Evolutionary conservation across 352 stramenopile genomes (phyloP), one percentile per base, ranked within the genome.

Genomic region (Aphanomyces astaci): DNA sequence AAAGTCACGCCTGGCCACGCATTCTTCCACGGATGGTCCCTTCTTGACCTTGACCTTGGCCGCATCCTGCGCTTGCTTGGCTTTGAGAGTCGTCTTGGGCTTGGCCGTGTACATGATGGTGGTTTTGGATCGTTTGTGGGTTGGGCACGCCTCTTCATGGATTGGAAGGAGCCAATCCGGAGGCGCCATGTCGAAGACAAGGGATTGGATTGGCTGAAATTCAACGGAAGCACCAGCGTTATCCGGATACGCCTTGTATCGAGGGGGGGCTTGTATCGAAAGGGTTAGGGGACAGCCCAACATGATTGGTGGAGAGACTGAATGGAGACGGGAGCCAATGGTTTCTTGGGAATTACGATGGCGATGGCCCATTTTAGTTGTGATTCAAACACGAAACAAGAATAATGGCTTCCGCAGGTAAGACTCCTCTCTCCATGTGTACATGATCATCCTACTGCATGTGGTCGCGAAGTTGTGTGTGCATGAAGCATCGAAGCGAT

Each of bases 1-100:
- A 67, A 98, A 98, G 80, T 98, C 96, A 40, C 87, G 76, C 71
- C 88, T 91, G 33, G 72, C 74, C 13, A 84, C 80, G 60, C 79
- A 92, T 74, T 92, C 84, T 67, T 90, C 81, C 54, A 89, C 78
- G 0, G 79, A 90, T 27, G 78, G 81, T 0, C 86, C 82, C 48
- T 91, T 91, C 74, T 90, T 91, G 46, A 74, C 83, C 74, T 94
- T 91, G 59, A 78, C 78, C 30, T 55, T 53, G 27, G 63, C 63
- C 10, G 49, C 31, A n/a, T 64, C 63, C 32, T 70, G 62, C 22
- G 33, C 52, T 24, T 67, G 53, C 54, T 71, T 71, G 54, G 32
- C 54, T 22, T 48, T 49, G 2, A 36, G n/a, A 28, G 64, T 71
- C 22, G 40, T 55, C 46, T 71, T 68, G 62, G 62, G 62, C 51